Base-by-base conservation (phyloP, 1,284 basidiomycete species). In the Pterula multifida region DNA sequence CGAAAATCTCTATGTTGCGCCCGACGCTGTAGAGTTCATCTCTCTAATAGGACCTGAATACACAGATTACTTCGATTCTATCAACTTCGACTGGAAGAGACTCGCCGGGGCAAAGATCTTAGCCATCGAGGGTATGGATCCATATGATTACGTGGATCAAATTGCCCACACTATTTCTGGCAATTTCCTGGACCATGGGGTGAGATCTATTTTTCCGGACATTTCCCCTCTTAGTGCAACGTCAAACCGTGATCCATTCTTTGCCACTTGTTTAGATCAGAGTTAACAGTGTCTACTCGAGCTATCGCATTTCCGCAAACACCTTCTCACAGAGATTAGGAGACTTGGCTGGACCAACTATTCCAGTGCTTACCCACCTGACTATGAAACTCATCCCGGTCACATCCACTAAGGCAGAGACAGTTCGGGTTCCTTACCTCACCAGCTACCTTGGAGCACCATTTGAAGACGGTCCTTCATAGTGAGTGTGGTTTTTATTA, bases 241-340 rank as follows among this genome's bases (percentile, higher is more conserved):
- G 42, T 45, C 13, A 11, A 12, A 45, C 22, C 22, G n/a, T 11
- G 32, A 35, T n/a, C 11, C n/a, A n/a, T 35, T 35, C 11, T n/a
- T 35, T 35, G 32, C 9, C n/a, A 11, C 39, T 19, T 22, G 13
- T 17, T 9, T 26, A 47, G 45, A 47, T 47, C 39, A 72, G 79
- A 49, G 75, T 81, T 32, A 82, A 82, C 63, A 78, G 75, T 48
- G 79, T 75, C 6, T 78, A 78, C 62, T 74, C 70, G 32, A 77
- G 76, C 57, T 81, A 82, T 58, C 65, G 76, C 6, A 73, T 81
- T 50, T 61, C 65, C 1, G 67, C 61, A 17, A 67, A 62, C 0
- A 60, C 55, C 24, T 78, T 72, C 56, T 76, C 75, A 24, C 78
- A 81, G 60, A 68, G 78, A n/a, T 58, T 82, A 49, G 80, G 70